Evolutionary conservation across 73 alveolate genomes (phyloP), one percentile per base, ranked within the genome.

Genomic region (Paramecium biaurelia): DNA sequence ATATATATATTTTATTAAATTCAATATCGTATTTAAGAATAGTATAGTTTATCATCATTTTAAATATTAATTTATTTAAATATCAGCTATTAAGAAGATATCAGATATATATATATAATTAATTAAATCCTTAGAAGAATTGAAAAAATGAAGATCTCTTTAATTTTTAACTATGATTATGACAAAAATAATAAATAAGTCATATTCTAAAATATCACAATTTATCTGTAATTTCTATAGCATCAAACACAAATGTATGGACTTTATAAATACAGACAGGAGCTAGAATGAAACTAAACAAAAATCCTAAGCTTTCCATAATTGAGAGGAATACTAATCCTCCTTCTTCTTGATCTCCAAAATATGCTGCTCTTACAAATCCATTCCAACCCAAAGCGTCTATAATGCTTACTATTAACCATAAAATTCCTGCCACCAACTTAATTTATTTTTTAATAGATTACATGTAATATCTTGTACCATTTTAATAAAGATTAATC

Each of bases 181-280:
- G 68, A 53, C 26, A 18, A 53, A 3, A 18, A 53, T 53, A 53
- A 53, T 53, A 53, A 53, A 15, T 15, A 53, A 53, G 34, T 53
- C 68, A 53, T 53, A 53, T 53, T 53, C 58, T 53, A 53, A 53
- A 53, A 18, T 53, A 53, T 53, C 68, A 53, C 12, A 53, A 53
- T 53, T 53, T 53, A 53, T 53, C 68, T 53, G 68, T 53, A 5
- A 53, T 53, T 53, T 53, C 68, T 53, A 53, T 53, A 53, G 5
- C 18, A 5, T 63, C 84, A 63, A 63, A 63, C 24, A 79, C 72
- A 43, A 79, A 79, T 11, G 90, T 79, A 79, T 79, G 90, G 28
- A 79, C 90, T 45, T 34, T 79, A 79, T 79, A 79, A n/a, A 79
- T 34, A n/a, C 90, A 79, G 18, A 79, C 76, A 11, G 90, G 90